A percentile compares a stretch with the other conserved stretches of the same genome.
These are phyloP conservation scores for Moesziomyces antarcticus DNA, from an alignment of 1,284 basidiomycete species.

Conservation along the genomic window DNA sequence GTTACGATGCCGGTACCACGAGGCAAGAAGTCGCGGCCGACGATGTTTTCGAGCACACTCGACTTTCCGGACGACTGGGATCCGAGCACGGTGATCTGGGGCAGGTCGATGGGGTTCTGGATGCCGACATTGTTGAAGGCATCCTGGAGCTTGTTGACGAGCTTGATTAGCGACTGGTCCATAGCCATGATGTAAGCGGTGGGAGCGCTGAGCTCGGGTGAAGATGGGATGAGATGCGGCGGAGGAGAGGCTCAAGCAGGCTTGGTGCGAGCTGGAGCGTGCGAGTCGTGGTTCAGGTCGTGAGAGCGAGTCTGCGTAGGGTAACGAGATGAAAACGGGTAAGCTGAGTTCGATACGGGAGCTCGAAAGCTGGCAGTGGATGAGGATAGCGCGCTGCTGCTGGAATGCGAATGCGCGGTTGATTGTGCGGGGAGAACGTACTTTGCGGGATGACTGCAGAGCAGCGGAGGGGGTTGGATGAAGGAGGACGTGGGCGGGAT, in stretches of 20 bases:
- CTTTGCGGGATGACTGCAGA: no score
- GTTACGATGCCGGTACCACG: constrained; percentile 95
- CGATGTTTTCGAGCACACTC: constrained; percentile 77
- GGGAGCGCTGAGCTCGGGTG: constrained; percentile 3
- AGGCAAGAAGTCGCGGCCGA: constrained; percentile 86
- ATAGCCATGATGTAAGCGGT: constrained; percentile 44
- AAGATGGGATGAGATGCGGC: background rate
- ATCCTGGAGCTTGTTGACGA: constrained; percentile 92
- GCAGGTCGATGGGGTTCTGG: constrained; percentile 72
- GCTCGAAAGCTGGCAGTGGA: no score
- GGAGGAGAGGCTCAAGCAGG: background rate
- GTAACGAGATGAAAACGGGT: no score
- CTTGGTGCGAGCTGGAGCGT: no score
- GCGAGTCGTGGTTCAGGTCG: no score
- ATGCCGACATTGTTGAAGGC: constrained; percentile 69
- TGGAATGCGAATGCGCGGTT: no score
- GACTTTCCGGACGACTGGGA: constrained; percentile 73
- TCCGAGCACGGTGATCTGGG: constrained; percentile 69
- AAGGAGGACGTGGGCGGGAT: background rate
- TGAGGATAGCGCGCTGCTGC: no score
- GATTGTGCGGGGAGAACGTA: no score
- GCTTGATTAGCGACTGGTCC: constrained; percentile 82
- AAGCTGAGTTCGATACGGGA: no score
- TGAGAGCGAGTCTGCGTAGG: no score
- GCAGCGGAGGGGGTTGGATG: no score